A percentile compares a stretch with the other conserved stretches of the same genome.
phyloP scores from a whole-genome alignment of 305 asterid genomes.

The Fraxinus ornus region DNA sequence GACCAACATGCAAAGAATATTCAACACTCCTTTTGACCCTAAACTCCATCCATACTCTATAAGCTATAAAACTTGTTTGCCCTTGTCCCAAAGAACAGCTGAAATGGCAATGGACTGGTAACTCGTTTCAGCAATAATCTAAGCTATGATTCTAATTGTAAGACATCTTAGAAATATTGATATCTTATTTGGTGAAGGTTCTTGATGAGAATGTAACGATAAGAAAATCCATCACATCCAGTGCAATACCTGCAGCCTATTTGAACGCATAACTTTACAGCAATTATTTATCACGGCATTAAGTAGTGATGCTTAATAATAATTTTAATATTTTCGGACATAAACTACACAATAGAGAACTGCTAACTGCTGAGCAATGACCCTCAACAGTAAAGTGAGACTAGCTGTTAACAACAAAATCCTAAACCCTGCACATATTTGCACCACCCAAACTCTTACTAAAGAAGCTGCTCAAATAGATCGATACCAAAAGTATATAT shows the following conservation, averaged over 20 bases:
- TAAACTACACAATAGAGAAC: neutral
- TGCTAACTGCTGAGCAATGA: neutral
- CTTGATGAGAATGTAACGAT: neutral
- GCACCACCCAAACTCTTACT: neutral
- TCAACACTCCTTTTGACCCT: neutral
- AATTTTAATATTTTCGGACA: neutral
- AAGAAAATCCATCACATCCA: neutral
- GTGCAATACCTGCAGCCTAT: neutral
- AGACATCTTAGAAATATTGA: neutral
- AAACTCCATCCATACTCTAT: neutral
- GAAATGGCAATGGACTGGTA: neutral
- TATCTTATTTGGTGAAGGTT: neutral
- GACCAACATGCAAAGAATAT: neutral
- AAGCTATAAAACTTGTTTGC: neutral
- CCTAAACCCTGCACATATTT: neutral
- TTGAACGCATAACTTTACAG: neutral
- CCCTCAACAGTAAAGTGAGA: neutral
- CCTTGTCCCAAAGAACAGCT: neutral
- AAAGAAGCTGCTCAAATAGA: neutral
- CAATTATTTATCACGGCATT: neutral
- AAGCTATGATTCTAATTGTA: neutral
- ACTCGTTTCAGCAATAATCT: neutral
- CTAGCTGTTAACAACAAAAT: neutral
- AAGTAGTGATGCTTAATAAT: neutral
- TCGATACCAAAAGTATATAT: neutral